Evolutionary conservation across 805 yeast species (phyloP).

Genomic region (Ascoidea rubescens): DNA sequence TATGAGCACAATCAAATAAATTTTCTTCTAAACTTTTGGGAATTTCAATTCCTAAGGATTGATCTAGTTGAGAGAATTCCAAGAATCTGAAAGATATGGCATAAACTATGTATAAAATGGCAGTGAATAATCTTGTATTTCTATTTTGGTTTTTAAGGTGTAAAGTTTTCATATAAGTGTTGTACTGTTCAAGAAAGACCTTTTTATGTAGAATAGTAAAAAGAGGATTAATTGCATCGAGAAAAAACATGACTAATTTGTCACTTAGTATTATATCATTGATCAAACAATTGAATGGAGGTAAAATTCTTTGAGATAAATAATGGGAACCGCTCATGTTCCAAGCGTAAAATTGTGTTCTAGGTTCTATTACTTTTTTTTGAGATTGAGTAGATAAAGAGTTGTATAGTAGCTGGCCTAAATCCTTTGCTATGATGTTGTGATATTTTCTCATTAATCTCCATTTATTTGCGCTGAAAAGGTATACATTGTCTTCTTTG

Average conservation of each 20-base stretch:
- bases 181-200: slow-evolving; percentile 36
- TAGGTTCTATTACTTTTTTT: slow-evolving; percentile 1
- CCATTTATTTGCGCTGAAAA: slow-evolving; percentile 4
- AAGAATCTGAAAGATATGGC: slow-evolving; percentile 37
- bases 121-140: slow-evolving; percentile 29
- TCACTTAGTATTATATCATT: slow-evolving; percentile 18
- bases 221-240: slow-evolving; percentile 37
- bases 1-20: slow-evolving; percentile 26
- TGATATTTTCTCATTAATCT: slow-evolving; percentile 4
- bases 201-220: slow-evolving; percentile 38
- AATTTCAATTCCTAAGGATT: slow-evolving; percentile 9
- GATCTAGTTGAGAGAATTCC: slow-evolving; percentile 20
- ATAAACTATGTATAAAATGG: slow-evolving; percentile 33
- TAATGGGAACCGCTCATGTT: slow-evolving; percentile 48
- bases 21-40: slow-evolving; percentile 23
- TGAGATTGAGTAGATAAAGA: not conserved
- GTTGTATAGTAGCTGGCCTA: slow-evolving; percentile 1
- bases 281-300: slow-evolving; percentile 13
- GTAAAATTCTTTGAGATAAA: slow-evolving; percentile 21
- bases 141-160: slow-evolving; percentile 11
- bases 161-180: slow-evolving; percentile 12
- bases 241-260: slow-evolving; percentile 24
- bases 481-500: not conserved
- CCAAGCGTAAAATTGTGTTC: slow-evolving; percentile 41
- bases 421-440: slow-evolving; percentile 1